Base-by-base conservation (phyloP, 1,139 yeast genomes). In the Yamadazyma sp. region DNA sequence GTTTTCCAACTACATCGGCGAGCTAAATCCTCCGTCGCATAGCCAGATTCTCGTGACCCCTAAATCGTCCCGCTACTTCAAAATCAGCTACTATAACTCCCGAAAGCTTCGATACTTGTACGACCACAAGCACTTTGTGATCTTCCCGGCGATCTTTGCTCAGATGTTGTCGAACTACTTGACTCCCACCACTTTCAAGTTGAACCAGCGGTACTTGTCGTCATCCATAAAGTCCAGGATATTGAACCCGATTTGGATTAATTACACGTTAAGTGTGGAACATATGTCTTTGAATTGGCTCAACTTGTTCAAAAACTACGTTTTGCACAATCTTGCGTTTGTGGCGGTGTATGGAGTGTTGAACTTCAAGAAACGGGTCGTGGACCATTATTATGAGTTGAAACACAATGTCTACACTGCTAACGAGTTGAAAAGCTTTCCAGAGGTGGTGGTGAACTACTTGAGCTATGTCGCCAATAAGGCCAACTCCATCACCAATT, bases 191-290 rank as follows among this genome's bases (percentile, higher is more conserved):
- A 54, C 46, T 32, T 63, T 51, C 50, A 62, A 60, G 47, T 55
- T 64, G 47, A 68, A 67, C 45, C 70, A 66, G 44, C 50, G 61
- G 31, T 68, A 69, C 51, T 53, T 70, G 26, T 60, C 71, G 4
- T 46, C 59, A n/a, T 48, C 54, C 23, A 59, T 70, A 29, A 69
- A 66, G 41, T 41, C 54, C 2, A 44, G 59, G 31, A 51, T 68
- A 11, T 54, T 70, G 40, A 66, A 68, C 40, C 76, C 76, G 1
- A 67, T 70, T 33, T 70, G 76, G 76, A 61, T 61, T 40, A 68
- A 69, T 44, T 70, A 56, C 42, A 53, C 64, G 18, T 48, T 68
- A 31, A 64, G 69, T 1, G 54, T 51, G 12, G 52, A 50, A 10
- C 41, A 53, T 16, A 61, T 57, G 25, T 38, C 56, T n/a, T 33